Percentiles rank a stretch among this genome's conserved stretches.
Conservation (phyloP, 768 basidiomycete genomes). For the Leccinum broughii region DNA sequence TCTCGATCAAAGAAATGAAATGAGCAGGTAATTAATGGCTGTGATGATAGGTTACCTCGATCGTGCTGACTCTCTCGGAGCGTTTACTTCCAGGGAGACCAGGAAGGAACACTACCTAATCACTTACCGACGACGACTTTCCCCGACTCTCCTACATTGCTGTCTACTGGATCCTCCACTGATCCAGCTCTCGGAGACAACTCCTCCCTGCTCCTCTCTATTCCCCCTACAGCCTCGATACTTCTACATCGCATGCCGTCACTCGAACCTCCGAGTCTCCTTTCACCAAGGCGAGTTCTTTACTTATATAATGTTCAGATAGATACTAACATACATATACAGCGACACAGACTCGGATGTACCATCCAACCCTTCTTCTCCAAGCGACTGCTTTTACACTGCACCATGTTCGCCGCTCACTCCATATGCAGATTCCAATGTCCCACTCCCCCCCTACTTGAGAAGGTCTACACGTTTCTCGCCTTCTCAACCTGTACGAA, state of each 20-base stretch:
- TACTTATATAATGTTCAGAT: background rate
- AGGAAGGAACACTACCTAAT: too few relatives aligned
- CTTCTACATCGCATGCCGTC: too few relatives aligned
- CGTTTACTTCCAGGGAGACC: too few relatives aligned
- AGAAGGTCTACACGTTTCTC: too few relatives aligned
- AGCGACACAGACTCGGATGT: background rate
- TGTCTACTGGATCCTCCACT: too few relatives aligned
- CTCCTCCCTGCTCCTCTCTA: background rate
- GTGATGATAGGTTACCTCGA: background rate
- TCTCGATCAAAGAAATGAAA: background rate
- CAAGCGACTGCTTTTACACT: background rate
- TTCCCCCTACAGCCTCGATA: too few relatives aligned
- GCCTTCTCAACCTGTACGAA: too few relatives aligned
- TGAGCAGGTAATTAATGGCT: background rate
- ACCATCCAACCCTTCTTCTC: background rate
- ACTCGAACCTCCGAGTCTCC: background rate
- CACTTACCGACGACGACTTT: background rate
- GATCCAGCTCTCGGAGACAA: conserved; percentile 9
- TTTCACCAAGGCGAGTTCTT: background rate
- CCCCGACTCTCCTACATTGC: too few relatives aligned
- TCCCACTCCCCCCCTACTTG: too few relatives aligned
- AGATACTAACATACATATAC: background rate
- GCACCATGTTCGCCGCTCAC: background rate
- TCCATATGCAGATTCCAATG: background rate
- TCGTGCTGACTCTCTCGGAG: background rate